Evolutionary conservation across 805 yeast species (phyloP).

Genomic region (Jamesozyma hellenica): DNA sequence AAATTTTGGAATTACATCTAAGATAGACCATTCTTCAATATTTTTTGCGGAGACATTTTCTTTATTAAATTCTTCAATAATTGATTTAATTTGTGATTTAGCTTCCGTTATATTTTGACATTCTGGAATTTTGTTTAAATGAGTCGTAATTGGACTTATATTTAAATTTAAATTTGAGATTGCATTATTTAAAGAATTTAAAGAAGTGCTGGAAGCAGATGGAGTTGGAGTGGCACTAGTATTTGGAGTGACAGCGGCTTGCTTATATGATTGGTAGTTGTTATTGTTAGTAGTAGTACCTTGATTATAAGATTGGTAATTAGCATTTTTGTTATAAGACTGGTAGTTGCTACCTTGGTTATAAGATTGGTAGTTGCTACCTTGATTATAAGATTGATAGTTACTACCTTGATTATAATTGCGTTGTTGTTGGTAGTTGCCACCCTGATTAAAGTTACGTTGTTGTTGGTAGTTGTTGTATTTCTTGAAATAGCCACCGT

Average conservation of each 20-base stretch:
- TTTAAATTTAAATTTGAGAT: slow-evolving; percentile 43
- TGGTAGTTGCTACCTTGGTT: slow-evolving; percentile 11
- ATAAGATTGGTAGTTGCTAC: slow-evolving; percentile 5
- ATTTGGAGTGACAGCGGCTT: slow-evolving; percentile 30
- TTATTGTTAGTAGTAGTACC: slow-evolving; percentile 10
- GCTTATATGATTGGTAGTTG: slow-evolving; percentile 21
- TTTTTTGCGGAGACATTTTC: slow-evolving; percentile 24
- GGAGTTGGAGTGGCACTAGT: slow-evolving; percentile 31
- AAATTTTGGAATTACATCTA: slow-evolving; percentile 54
- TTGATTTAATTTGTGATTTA: slow-evolving; percentile 26
- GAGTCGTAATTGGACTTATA: slow-evolving; percentile 55
- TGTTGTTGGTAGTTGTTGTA: slow-evolving; percentile 15
- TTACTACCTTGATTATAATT: slow-evolving; percentile 10
- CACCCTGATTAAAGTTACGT: too few relatives aligned
- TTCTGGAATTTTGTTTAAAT: slow-evolving; percentile 32
- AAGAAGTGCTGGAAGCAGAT: slow-evolving; percentile 57
- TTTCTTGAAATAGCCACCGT: slow-evolving; percentile 27
- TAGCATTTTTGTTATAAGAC: slow-evolving; percentile 4
- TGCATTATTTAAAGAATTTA: slow-evolving; percentile 59
- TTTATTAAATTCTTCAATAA: slow-evolving; percentile 40
- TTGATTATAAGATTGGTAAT: slow-evolving; percentile 9
- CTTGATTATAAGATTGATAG: slow-evolving; percentile 4
- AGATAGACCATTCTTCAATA: slow-evolving; percentile 56
- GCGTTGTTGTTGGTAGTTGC: slow-evolving; percentile 16
- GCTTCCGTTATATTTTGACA: slow-evolving; percentile 29